These are phyloP conservation scores for Globisporangium alternatum DNA, from an alignment of 352 stramenopile species.

Conservation along the genomic window DNA sequence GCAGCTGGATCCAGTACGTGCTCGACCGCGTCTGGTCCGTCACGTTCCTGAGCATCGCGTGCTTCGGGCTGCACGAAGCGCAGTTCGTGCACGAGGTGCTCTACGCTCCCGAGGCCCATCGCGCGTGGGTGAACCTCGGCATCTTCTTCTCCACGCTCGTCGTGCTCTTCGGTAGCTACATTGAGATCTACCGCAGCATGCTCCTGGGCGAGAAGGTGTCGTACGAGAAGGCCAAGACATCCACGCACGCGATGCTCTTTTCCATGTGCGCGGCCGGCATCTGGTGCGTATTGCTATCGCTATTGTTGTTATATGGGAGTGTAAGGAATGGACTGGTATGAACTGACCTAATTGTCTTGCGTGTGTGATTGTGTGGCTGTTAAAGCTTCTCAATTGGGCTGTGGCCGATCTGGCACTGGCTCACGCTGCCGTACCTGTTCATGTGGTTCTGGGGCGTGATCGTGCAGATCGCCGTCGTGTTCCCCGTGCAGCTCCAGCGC, in stretches of 20 bases:
- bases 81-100: slow-evolving; percentile 59
- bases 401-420: slow-evolving; percentile 74
- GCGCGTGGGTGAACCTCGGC: slow-evolving; percentile 48
- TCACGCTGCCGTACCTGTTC: slow-evolving; percentile 74
- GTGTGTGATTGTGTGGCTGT: slow-evolving; percentile 2
- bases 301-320: neutral
- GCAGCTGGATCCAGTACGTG: slow-evolving; percentile 40
- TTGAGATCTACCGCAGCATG: slow-evolving; percentile 68
- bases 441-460: slow-evolving; percentile 84
- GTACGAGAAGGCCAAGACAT: slow-evolving; percentile 59
- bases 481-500: slow-evolving; percentile 56
- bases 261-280: slow-evolving; percentile 56
- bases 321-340: neutral
- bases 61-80: slow-evolving; percentile 52
- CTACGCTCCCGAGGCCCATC: slow-evolving; percentile 46
- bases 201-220: slow-evolving; percentile 52
- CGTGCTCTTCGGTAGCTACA: slow-evolving; percentile 61
- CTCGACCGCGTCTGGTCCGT: slow-evolving; percentile 56
- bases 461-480: slow-evolving; percentile 61
- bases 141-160: slow-evolving; percentile 52
- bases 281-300: slow-evolving; percentile 35
- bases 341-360: too few species aligned
- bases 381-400: slow-evolving; percentile 64
- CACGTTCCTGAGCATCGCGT: slow-evolving; percentile 51
- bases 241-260: slow-evolving; percentile 64